A percentile compares a stretch with the other conserved stretches of the same genome.
Conservation (phyloP, 306 rosid species). For the Argentina anserina region DNA sequence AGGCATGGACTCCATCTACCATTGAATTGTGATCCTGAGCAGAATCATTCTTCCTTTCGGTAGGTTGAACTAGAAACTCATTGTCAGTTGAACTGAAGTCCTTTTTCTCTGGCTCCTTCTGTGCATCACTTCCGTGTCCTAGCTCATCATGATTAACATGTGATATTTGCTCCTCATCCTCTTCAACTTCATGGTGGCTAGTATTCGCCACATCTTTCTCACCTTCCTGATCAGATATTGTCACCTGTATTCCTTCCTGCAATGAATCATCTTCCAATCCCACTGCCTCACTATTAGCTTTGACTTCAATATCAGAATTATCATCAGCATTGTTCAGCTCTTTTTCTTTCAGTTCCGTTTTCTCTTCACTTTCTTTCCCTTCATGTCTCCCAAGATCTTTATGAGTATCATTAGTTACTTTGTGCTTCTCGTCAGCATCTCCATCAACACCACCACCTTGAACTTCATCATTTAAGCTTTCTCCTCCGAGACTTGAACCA, state of each 20-base stretch:
- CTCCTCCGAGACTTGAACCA: constrained; percentile 1
- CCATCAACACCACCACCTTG: not conserved
- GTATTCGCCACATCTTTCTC: not conserved
- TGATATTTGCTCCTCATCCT: not conserved
- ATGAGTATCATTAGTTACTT: not conserved
- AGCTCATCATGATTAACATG: not conserved
- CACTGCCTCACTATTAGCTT: not conserved
- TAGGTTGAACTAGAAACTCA: not conserved
- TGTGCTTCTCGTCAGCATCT: not conserved
- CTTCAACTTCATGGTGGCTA: not conserved
- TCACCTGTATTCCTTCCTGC: not conserved
- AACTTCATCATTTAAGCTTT: not conserved
- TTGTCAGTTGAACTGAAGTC: not conserved
- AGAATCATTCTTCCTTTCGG: constrained; percentile 3
- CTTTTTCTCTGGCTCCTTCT: not conserved
- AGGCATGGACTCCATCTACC: constrained; percentile 12
- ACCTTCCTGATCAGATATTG: not conserved
- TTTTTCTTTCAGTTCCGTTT: not conserved
- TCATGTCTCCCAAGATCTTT: not conserved
- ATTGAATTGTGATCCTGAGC: constrained; percentile 1
- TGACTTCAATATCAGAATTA: not conserved
- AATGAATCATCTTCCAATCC: not conserved
- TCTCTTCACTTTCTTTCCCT: not conserved
- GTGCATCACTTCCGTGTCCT: not conserved
- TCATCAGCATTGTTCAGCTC: not conserved